Evolutionary conservation across 768 basidiomycete genomes (phyloP), one percentile per base, ranked within the genome.

Genomic region (Lyophyllum shimeji): DNA sequence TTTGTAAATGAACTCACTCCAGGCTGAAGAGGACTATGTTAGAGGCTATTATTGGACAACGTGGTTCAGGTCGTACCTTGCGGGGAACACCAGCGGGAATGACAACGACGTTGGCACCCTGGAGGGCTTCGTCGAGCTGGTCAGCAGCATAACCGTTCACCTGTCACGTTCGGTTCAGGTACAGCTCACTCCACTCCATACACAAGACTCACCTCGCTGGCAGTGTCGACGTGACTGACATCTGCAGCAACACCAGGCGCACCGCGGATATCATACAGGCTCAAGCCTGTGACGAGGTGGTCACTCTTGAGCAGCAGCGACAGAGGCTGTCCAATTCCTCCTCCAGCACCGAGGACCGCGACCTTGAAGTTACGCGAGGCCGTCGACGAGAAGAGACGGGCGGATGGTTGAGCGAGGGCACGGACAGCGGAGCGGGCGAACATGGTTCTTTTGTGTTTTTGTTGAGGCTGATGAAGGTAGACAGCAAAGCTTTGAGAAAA

Each of bases 51-150:
- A 34, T 21, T 31, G 53, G 29, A 55, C 21, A 12, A 31, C 27
- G 31, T 23, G 49, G 18, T 44, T 37, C n/a, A 63, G 45, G 29
- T 23, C 68, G 44, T 52, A 95, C 94, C 86, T 99, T 99, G 71
- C 97, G 83, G 62, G 97, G 97, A 59, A 99, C 96, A 84, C 97
- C 97, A 75, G 97, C 97, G 56, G 97, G 97, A 70, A 98, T 97
- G 60, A 98, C 90, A 62, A 98, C 87, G 60, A 98, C 90, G 74
- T 98, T 81, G 56, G 84, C 89, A 60, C 89, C 95, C 57, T 92
- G 86, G 57, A 99, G 84, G 18, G 97, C 95, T 65, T 85, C 81
- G 71, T 94, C 91, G 65, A 98, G 83, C 70, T 94, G 84, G 75
- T 93, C 90, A 47, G 90, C 87, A 61, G 89, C 79, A 65, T 85